Base-by-base conservation (phyloP, 495 filamentous ascomycete genomes). In the Penicillium canariense region DNA sequence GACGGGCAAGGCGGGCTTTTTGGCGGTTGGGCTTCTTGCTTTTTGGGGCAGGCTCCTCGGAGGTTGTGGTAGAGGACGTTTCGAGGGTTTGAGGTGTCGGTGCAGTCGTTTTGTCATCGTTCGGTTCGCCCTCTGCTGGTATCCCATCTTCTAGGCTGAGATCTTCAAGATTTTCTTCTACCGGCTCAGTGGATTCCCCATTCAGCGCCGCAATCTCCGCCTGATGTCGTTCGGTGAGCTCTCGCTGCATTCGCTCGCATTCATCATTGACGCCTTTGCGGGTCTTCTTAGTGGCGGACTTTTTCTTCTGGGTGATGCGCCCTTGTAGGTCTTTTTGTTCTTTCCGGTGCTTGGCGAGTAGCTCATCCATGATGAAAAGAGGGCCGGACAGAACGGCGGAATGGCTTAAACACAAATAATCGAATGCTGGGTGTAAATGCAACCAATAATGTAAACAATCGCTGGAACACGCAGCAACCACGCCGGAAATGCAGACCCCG, bases 201-300 rank as follows among this genome's bases (percentile, higher is more conserved):
- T 72, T 77, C 12, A 95, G 58, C 14, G 72, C 72, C 11, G 82
- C 76, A 2, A 89, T 61, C 62, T 97, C 93, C 1, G 67, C 68
- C 26, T 78, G 77, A 2, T 96, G 91, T 42, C 70, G 72, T 51
- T 87, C 84, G 43, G 80, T 81, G n/a, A 92, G 68, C 28, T 87
- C 77, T 17, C 74, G 68, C 69, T 93, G 89, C 51, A 93, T 78
- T 50, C 80, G 74, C 26, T 85, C 86, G 68, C 90, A 94, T 72
- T 95, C 88, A 56, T 90, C 84, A 61, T 88, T 91, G 59, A 97
- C 79, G 35, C 86, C 87, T 70, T 91, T 95, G 27, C 94, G 84
- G 14, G 91, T 97, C 80, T 96, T 97, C 74, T 97, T 98, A 32
- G 87, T 94, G 23, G 94, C 91, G 49, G 85, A 81, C 74, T 96